phyloP scores from a whole-genome alignment of 805 yeast genomes.

The Candida glaebosa region DNA sequence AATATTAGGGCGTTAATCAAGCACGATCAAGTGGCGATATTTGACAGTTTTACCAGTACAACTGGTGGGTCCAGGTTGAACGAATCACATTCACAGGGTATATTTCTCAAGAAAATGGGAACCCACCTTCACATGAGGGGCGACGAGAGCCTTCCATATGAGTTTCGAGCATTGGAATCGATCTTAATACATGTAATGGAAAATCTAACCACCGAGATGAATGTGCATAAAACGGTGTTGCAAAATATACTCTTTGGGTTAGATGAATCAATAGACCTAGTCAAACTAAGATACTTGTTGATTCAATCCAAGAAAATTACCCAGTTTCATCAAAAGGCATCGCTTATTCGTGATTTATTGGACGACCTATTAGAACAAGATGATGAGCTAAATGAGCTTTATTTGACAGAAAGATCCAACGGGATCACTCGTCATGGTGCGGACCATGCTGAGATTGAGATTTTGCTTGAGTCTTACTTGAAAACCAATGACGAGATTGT shows the following conservation, averaged over 20 bases:
- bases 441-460: slow-evolving; percentile 85
- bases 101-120: slow-evolving; percentile 42
- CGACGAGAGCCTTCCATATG: slow-evolving; percentile 63
- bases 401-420: slow-evolving; percentile 58
- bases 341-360: slow-evolving; percentile 74
- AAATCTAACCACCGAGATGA: slow-evolving; percentile 81
- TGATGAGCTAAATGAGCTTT: slow-evolving; percentile 78
- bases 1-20: slow-evolving; percentile 52
- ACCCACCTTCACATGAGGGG: slow-evolving; percentile 32
- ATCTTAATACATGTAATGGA: slow-evolving; percentile 77
- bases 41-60: slow-evolving; percentile 22
- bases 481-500: slow-evolving; percentile 92
- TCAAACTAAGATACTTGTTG: slow-evolving; percentile 70
- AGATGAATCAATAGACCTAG: slow-evolving; percentile 78
- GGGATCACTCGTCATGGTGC: slow-evolving; percentile 47
- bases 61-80: slow-evolving; percentile 37
- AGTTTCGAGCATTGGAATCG: slow-evolving; percentile 85
- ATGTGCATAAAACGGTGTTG: slow-evolving; percentile 74
- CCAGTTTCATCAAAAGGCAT: slow-evolving; percentile 80
- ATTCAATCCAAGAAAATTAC: slow-evolving; percentile 82
- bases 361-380: slow-evolving; percentile 86
- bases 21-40: slow-evolving; percentile 49
- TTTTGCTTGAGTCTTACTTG: slow-evolving; percentile 86
- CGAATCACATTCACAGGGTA: slow-evolving; percentile 41
- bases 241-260: slow-evolving; percentile 70